A percentile compares a stretch with the other conserved stretches of the same genome.
Conservation (phyloP, 352 stramenopile genomes). For the Phytophthora vignae region DNA sequence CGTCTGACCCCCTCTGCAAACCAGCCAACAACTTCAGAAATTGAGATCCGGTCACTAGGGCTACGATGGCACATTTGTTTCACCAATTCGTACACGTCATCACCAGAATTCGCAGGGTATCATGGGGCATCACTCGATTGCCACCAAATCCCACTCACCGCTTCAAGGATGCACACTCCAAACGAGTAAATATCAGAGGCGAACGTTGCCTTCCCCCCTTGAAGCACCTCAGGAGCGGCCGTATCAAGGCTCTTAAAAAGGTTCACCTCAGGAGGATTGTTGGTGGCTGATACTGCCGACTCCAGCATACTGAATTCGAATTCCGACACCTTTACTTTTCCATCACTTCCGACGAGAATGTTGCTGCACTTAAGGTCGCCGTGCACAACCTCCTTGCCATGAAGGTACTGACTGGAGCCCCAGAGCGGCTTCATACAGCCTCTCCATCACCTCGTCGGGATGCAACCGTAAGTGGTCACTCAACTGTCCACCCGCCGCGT, state of each 20-base stretch:
- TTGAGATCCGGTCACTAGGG: neutral
- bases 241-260: neutral
- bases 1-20: neutral
- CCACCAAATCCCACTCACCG: conserved; percentile 18
- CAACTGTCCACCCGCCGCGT: conserved; percentile 1
- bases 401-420: conserved; percentile 14
- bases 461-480: conserved; percentile 2
- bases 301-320: neutral
- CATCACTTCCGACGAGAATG: conserved; percentile 7
- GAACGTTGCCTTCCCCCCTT: neutral
- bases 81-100: conserved; percentile 14
- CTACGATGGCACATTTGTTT: conserved; percentile 19
- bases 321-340: neutral
- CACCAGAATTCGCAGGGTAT: conserved; percentile 14
- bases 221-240: conserved; percentile 17
- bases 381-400: conserved; percentile 4
- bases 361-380: conserved; percentile 1
- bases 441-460: conserved; percentile 9
- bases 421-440: conserved; percentile 12
- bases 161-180: neutral
- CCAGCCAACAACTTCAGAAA: neutral
- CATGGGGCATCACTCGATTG: neutral
- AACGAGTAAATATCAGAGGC: conserved; percentile 37
- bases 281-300: neutral
- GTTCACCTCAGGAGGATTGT: too few species aligned